These are phyloP conservation scores for Hagleromyces aurorensis DNA, from an alignment of 805 yeast species.

Conservation along the genomic window DNA sequence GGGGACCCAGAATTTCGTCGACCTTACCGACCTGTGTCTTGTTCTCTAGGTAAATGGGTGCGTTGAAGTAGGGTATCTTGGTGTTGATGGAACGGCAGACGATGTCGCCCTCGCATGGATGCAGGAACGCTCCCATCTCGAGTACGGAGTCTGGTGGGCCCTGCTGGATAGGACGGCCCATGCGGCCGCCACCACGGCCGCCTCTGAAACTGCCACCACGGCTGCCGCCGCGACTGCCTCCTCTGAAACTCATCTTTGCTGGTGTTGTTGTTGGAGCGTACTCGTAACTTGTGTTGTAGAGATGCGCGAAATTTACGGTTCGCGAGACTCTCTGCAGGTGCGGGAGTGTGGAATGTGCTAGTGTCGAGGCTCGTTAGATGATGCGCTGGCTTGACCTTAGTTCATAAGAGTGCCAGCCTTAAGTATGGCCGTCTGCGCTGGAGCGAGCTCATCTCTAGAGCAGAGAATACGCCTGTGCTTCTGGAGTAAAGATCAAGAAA, in stretches of 20 bases:
- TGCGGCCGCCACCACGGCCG: constrained; percentile 41
- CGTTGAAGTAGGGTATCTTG: constrained; percentile 95
- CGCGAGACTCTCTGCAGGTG: too few species aligned
- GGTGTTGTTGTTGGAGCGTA: too few species aligned
- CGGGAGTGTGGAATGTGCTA: too few species aligned
- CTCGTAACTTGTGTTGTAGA: too few species aligned
- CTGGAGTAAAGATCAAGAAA: too few species aligned
- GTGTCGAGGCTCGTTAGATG: too few species aligned
- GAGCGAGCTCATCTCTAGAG: too few species aligned
- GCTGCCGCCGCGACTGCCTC: constrained; percentile 32
- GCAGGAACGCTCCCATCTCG: constrained; percentile 91
- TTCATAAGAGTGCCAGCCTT: too few species aligned
- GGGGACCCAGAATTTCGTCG: constrained; percentile 95
- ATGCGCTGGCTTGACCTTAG: too few species aligned
- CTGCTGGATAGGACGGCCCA: constrained; percentile 66
- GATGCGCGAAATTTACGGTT: too few species aligned
- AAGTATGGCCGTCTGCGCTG: too few species aligned
- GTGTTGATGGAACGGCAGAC: constrained; percentile 92
- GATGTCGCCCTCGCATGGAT: constrained; percentile 93
- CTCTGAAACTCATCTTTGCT: constrained; percentile 37
- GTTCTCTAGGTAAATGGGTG: constrained; percentile 94
- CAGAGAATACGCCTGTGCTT: too few species aligned
- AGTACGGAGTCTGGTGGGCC: constrained; percentile 96
- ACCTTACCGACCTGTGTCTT: constrained; percentile 95
- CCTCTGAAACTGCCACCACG: constrained; percentile 37